These are phyloP conservation scores for Lyophyllum semitale DNA, from an alignment of 768 basidiomycete genomes.

Conservation along the genomic window DNA sequence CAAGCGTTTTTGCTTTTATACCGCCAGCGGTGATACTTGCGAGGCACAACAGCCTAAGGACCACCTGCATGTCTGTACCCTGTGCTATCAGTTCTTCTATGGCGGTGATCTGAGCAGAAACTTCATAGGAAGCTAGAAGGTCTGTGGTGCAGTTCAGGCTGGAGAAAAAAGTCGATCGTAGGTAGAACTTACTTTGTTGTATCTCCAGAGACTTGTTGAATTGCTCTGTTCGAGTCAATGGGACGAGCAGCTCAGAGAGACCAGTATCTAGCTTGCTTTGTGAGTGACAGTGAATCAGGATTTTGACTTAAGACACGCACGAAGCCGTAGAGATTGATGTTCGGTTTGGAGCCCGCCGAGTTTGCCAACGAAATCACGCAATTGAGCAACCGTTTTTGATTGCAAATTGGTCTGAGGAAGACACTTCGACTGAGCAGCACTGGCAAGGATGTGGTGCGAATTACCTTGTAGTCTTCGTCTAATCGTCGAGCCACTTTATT, in stretches of 20 bases:
- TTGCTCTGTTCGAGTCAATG: slow-evolving; percentile 79
- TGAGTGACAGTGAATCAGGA: not conserved
- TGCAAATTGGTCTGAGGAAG: slow-evolving; percentile 69
- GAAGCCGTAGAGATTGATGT: slow-evolving; percentile 84
- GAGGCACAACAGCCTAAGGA: slow-evolving; percentile 82
- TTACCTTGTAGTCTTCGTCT: slow-evolving; percentile 90
- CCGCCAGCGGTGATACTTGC: slow-evolving; percentile 84
- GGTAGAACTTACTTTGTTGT: slow-evolving; percentile 83
- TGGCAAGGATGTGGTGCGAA: not conserved
- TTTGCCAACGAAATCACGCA: slow-evolving; percentile 94
- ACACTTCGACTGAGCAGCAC: slow-evolving; percentile 4
- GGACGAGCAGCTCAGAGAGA: slow-evolving; percentile 88
- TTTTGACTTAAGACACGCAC: slow-evolving; percentile 46
- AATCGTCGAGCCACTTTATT: slow-evolving; percentile 81
- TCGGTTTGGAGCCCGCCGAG: slow-evolving; percentile 91
- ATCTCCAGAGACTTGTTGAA: slow-evolving; percentile 94
- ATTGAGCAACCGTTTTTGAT: slow-evolving; percentile 87
- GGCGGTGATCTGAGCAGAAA: slow-evolving; percentile 73
- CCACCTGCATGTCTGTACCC: slow-evolving; percentile 77
- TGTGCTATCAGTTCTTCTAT: slow-evolving; percentile 92
- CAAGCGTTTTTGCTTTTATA: slow-evolving; percentile 83
- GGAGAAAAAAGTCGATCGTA: not conserved
- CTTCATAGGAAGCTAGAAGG: slow-evolving; percentile 91
- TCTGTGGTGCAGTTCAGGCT: slow-evolving; percentile 47
- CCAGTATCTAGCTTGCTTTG: slow-evolving; percentile 70